Conservation (phyloP, 2,329 filamentous ascomycete genomes). For the Aspergillus sp. region DNA sequence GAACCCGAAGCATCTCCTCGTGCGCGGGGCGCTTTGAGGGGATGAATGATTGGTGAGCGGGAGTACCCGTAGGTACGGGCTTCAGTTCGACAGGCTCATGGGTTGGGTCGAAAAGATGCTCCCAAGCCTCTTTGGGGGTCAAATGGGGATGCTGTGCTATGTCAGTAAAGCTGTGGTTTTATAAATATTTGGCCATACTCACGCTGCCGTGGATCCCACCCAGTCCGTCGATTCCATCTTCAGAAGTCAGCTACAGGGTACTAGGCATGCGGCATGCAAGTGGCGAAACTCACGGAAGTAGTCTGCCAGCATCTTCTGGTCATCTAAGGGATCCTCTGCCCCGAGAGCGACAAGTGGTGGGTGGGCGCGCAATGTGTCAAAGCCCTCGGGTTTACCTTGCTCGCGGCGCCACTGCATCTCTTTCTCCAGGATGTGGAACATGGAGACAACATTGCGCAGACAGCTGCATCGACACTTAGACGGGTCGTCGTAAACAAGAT, state of each 20-base stretch:
- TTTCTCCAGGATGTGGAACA: conserved; percentile 90
- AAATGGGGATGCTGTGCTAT: conserved; percentile 67
- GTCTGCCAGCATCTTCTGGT: conserved; percentile 75
- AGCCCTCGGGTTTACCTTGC: conserved; percentile 67
- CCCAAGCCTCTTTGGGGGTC: conserved; percentile 72
- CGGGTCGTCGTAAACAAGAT: neutral
- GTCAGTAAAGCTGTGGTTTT: neutral
- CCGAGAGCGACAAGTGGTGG: conserved; percentile 87
- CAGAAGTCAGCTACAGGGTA: neutral
- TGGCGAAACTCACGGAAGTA: conserved; percentile 72
- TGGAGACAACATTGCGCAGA: conserved; percentile 79
- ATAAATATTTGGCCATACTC: conserved; percentile 16
- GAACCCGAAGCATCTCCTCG: conserved; percentile 83
- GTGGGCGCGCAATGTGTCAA: conserved; percentile 66
- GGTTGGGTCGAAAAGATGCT: conserved; percentile 60
- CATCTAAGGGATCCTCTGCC: conserved; percentile 79
- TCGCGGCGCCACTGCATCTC: conserved; percentile 80
- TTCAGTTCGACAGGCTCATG: conserved; percentile 49
- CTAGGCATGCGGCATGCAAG: conserved; percentile 10
- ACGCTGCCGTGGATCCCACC: conserved; percentile 67
- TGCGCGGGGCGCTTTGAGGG: conserved; percentile 73
- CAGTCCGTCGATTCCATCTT: conserved; percentile 74
- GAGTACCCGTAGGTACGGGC: conserved; percentile 35
- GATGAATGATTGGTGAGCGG: conserved; percentile 61
- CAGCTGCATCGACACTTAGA: conserved; percentile 55